Percentiles rank a stretch among this genome's conserved stretches.
These are phyloP conservation scores for Wickerhamiella cacticola DNA, from an alignment of 805 yeast genomes.

Conservation along the genomic window DNA sequence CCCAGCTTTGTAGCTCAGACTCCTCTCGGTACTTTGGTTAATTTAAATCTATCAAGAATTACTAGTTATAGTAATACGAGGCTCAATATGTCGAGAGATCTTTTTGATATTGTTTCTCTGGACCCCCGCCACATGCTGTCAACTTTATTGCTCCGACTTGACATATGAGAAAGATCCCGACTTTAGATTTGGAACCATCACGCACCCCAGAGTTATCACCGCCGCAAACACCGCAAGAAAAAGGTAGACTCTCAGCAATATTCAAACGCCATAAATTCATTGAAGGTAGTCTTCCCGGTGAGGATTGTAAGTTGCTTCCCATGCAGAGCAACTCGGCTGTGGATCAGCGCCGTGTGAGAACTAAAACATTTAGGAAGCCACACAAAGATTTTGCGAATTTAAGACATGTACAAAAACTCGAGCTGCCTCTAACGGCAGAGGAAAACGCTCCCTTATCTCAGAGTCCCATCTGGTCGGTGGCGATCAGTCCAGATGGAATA, in stretches of 20 bases:
- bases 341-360: conserved; percentile 8
- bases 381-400: conserved; percentile 3
- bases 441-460: background rate
- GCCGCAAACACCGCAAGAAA: background rate
- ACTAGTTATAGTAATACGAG: no score
- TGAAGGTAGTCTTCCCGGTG: background rate
- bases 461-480: conserved; percentile 10
- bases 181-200: background rate
- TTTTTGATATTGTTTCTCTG: no score
- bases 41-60: no score
- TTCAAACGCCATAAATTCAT: conserved; percentile 7
- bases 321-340: conserved; percentile 3
- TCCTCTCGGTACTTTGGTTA: no score
- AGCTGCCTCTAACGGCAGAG: conserved; percentile 2
- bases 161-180: background rate
- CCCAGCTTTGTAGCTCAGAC: no score
- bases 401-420: conserved; percentile 10
- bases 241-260: background rate
- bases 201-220: background rate
- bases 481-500: conserved; percentile 14
- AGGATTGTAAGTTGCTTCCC: background rate
- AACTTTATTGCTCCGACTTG: background rate
- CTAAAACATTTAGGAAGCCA: background rate
- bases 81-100: no score
- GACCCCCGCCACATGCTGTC: no score